phyloP scores from a whole-genome alignment of 1,284 basidiomycete species.

The Ceratobasidium sp. region DNA sequence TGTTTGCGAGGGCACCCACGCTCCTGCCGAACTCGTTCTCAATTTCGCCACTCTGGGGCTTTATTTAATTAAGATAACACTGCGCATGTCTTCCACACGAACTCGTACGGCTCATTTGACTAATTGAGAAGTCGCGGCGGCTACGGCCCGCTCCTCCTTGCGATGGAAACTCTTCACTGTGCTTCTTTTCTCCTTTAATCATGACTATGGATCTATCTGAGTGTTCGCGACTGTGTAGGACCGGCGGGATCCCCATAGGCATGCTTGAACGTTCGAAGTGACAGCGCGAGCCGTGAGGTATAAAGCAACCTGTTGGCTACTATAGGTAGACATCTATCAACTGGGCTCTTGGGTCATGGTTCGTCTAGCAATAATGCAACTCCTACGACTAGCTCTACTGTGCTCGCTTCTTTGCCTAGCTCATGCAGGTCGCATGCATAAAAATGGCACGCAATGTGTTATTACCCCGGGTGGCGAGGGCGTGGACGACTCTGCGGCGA shows the following conservation, averaged over 20 bases:
- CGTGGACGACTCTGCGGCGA: constrained; percentile 27
- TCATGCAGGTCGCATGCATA: constrained; percentile 6
- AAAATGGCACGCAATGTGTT: constrained; percentile 16
- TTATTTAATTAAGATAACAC: background rate
- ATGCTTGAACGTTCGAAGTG: background rate
- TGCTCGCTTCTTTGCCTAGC: background rate
- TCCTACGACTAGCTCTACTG: background rate
- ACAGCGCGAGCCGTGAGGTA: background rate
- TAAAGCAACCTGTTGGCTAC: background rate
- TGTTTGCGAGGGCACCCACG: background rate
- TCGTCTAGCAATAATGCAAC: background rate
- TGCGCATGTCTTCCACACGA: background rate
- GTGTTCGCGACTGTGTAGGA: no score
- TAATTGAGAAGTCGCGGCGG: constrained; percentile 12
- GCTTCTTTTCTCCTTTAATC: constrained; percentile 30
- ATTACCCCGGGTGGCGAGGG: constrained; percentile 24
- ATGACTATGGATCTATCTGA: no score
- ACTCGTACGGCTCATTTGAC: background rate
- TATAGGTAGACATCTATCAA: no score
- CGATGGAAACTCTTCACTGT: background rate
- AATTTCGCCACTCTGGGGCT: no score
- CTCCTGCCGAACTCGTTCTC: background rate
- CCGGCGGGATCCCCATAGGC: no score
- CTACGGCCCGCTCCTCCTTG: background rate
- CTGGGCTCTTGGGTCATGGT: no score